These are phyloP conservation scores for Zymoseptoria pseudotritici DNA, from an alignment of 2,329 filamentous ascomycete species.

Conservation along the genomic window DNA sequence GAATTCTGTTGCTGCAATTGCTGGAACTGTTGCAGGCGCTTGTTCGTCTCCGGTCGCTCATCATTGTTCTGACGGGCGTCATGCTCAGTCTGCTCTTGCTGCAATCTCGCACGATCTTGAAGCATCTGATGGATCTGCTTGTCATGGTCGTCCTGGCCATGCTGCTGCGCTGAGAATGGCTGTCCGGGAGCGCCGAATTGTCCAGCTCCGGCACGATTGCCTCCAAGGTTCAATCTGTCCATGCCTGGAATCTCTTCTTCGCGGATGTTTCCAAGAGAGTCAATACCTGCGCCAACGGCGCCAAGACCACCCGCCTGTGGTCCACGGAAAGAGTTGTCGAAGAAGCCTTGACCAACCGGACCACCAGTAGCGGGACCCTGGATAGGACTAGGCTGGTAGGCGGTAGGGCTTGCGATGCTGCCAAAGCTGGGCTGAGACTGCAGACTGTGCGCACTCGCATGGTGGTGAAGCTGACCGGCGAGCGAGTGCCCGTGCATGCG, in stretches of 20 bases:
- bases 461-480: conserved; percentile 68
- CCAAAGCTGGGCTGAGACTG: conserved; percentile 97
- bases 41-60: conserved; percentile 43
- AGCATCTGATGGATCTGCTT: conserved; percentile 55
- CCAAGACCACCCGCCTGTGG: conserved; percentile 35
- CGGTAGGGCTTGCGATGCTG: conserved; percentile 74
- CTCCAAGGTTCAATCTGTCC: conserved; percentile 56
- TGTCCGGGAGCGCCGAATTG: conserved; percentile 41
- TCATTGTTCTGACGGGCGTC: conserved; percentile 40
- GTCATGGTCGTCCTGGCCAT: conserved; percentile 37
- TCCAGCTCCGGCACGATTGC: conserved; percentile 40
- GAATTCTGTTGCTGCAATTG: conserved; percentile 53
- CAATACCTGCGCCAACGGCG: conserved; percentile 39
- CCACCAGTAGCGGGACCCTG: conserved; percentile 33
- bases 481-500: conserved; percentile 50
- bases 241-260: conserved; percentile 66
- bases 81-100: conserved; percentile 55
- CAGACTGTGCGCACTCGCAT: conserved; percentile 89
- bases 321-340: conserved; percentile 52
- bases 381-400: conserved; percentile 55
- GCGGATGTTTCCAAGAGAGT: conserved; percentile 42
- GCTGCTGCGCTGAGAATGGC: conserved; percentile 41
- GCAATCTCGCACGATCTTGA: conserved; percentile 52
- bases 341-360: conserved; percentile 51
- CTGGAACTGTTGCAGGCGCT: conserved; percentile 78